Conservation (phyloP, 169 alveolate genomes). For the Besnoitia besnoiti region DNA sequence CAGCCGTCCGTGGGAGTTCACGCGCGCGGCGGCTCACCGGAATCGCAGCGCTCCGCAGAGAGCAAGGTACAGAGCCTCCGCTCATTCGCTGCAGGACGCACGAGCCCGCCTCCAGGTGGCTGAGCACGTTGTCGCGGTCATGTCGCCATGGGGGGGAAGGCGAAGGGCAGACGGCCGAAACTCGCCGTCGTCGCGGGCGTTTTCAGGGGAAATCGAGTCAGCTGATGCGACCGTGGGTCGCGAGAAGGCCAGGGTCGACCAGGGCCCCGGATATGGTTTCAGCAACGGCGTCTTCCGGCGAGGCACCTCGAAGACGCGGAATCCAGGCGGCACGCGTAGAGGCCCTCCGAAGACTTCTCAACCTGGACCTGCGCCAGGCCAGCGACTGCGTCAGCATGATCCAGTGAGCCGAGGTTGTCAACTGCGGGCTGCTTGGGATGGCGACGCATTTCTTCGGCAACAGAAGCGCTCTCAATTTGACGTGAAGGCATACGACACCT, state of each 20-base stretch:
- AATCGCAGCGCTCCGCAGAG: no score
- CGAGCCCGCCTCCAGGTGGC: conserved; percentile 1
- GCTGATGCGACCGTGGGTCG: no score
- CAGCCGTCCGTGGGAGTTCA: background rate
- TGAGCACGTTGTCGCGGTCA: background rate
- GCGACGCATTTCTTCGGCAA: conserved; percentile 52
- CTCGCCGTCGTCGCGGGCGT: no score
- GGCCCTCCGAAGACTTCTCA: conserved; percentile 9
- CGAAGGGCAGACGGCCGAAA: no score
- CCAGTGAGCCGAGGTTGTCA: conserved; percentile 65
- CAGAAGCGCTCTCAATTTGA: conserved; percentile 52
- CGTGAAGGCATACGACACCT: conserved; percentile 62
- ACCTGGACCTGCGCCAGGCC: background rate
- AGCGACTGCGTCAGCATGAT: conserved; percentile 24
- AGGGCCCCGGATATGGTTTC: no score
- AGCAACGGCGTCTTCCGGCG: no score
- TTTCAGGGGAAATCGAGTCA: no score
- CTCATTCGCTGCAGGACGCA: background rate
- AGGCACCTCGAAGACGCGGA: no score
- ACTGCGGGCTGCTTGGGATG: conserved; percentile 55
- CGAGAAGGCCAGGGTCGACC: no score
- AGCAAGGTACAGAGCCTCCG: no score
- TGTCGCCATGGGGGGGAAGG: conserved; percentile 8
- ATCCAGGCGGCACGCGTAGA: no score
- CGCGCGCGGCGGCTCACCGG: no score